Evolutionary conservation across 2,329 filamentous ascomycete species (phyloP), one percentile per base, ranked within the genome.

Genomic region (Gliomastix tumulicola): DNA sequence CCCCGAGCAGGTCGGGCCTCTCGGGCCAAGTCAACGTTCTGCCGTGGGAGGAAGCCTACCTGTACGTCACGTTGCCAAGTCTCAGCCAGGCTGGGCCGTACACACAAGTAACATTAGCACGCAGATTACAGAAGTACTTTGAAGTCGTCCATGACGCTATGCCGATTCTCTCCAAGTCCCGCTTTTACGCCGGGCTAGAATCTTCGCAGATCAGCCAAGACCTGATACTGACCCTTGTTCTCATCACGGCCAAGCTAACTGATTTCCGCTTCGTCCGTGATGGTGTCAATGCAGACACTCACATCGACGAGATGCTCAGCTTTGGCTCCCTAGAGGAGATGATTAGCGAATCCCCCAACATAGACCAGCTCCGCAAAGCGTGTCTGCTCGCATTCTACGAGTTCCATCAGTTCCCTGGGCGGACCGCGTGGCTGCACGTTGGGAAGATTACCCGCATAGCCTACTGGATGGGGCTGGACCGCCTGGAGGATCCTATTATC

Each of bases 401-500:
- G 23, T 37, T 21, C 21, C 35, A 37, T 17, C 35, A 37, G 30
- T 37, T 31, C 15, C 35, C 35, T 12, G 44, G 44, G n/a, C 40
- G 39, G 21, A 40, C 44, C 20, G 42, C 42, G 12, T 44, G 44
- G 42, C 44, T 42, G 37, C 30, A 40, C 19, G 35, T 41, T 2
- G 40, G 35, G 7, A 43, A 39, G 17, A 23, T 46, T 4, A 33
- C 31, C 5, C 40, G 42, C 4, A 38, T 41, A 21, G 42, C 42
- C 12, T 40, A 44, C 30, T 42, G 40, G 35, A 16, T 22, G 20
- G 41, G 42, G 8, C 35, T 44, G 6, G 40, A 44, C 34, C 40
- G 33, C 15, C 27, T 44, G 15, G 41, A 43, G 15, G 36, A 21
- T 15, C 22, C 10, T 13, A n/a, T n/a, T n/a, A n/a, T n/a, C n/a